Base-by-base conservation (phyloP, 2,329 filamentous ascomycete genomes). In the Fusarium sororula region DNA sequence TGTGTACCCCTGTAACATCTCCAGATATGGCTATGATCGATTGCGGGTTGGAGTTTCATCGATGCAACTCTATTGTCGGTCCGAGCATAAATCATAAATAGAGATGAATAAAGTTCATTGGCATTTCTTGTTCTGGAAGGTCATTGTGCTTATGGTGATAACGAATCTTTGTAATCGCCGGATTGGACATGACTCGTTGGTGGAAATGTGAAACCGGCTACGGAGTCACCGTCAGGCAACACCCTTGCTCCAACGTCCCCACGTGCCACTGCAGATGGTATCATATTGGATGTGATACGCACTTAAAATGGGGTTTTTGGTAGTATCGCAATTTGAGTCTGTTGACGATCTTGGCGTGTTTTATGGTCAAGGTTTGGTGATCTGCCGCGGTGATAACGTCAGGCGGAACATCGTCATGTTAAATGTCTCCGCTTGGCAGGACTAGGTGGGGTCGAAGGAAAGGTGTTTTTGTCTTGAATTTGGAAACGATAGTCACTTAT, bases 131-230 rank as follows among this genome's bases (percentile, higher is more conserved):
- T 58, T 37, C 15, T 26, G 41, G 30, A 32, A 58, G 28, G 17
- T 58, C 30, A 2, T 1, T 45, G 5, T 18, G 5, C 30, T 35
- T 1, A 2, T 26, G 18, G n/a, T 1, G 30, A 47, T 35, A 17
- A 0, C 2, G 28, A 20, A 17, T 35, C 7, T 58, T 58, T 26
- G 55, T 35, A 54, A 54, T 54, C 35, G 4, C 18, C 24, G n/a
- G 18, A 37, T 37, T 22, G 24, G 10, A 24, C 32, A 62, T 54
- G 64, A 55, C 35, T 55, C 42, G 48, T 28, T 56, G 30, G 22
- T 39, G 17, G 47, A 30, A 26, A 44, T 14, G 10, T 69, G 66
- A 69, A 69, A 69, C 66, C 39, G 20, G 22, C 58, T 64, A 47
- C 44, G 66, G 65, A 37, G 37, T 50, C 58, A 39, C 66, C 57